phyloP scores from a whole-genome alignment of 2,329 filamentous ascomycete genomes.

The Graphiopsis chlorocephala region DNA sequence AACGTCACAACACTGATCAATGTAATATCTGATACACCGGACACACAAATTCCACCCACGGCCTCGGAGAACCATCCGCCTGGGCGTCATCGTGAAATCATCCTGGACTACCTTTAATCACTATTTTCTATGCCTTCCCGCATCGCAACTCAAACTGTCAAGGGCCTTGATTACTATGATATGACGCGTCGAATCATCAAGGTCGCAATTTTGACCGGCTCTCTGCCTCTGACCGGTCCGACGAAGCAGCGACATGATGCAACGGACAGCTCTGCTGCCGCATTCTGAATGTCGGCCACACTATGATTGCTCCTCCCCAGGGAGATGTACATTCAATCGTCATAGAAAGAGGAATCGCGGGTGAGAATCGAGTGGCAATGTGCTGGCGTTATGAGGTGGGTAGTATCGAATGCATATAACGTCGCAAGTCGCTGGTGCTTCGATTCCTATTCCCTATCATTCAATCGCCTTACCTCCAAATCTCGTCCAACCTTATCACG shows the following conservation, averaged over 20 bases:
- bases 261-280: not conserved
- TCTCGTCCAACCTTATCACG: too few species aligned
- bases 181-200: not conserved
- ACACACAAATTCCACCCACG: not conserved
- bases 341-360: not conserved
- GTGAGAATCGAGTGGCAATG: not conserved
- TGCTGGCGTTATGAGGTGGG: not conserved
- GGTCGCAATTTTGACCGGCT: not conserved
- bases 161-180: not conserved
- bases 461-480: not conserved
- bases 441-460: not conserved
- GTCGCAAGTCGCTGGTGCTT: not conserved
- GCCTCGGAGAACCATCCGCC: not conserved
- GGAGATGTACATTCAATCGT: not conserved
- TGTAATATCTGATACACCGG: too few species aligned
- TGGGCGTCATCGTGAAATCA: not conserved
- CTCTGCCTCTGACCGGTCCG: not conserved
- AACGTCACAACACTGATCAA: not conserved
- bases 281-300: not conserved
- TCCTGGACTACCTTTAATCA: not conserved
- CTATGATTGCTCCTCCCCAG: not conserved
- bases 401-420: not conserved
- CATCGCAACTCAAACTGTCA: not conserved
- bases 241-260: not conserved
- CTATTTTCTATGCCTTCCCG: not conserved